These are phyloP conservation scores for Hypholoma sublateritium DNA, from an alignment of 768 basidiomycete genomes.

Conservation along the genomic window DNA sequence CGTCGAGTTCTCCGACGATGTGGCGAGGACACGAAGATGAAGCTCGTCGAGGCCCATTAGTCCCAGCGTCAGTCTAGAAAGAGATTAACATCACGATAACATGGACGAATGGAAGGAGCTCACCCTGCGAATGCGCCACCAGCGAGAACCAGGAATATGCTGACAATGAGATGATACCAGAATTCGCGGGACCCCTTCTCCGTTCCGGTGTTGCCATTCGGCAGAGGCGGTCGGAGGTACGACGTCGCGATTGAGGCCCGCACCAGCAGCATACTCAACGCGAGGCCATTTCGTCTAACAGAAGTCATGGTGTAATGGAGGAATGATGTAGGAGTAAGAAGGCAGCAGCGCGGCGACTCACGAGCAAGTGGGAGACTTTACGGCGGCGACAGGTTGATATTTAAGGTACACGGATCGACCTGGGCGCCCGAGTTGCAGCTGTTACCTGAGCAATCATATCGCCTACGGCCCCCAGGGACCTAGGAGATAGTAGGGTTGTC, in stretches of 20 bases:
- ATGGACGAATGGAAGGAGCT: neutral
- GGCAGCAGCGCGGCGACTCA: neutral
- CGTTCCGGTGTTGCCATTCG: constrained; percentile 10
- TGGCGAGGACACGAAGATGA: constrained; percentile 81
- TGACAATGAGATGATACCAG: constrained; percentile 71
- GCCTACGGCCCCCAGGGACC: constrained; percentile 2
- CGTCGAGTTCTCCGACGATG: constrained; percentile 68
- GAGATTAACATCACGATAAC: neutral
- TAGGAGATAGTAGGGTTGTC: neutral
- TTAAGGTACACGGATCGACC: constrained; percentile 7
- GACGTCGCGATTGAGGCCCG: constrained; percentile 15
- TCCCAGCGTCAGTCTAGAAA: constrained; percentile 76
- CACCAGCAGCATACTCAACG: constrained; percentile 10
- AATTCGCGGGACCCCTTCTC: constrained; percentile 48
- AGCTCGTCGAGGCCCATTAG: constrained; percentile 96
- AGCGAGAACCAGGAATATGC: constrained; percentile 66
- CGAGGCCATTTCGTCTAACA: constrained; percentile 16
- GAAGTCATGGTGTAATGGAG: constrained; percentile 5
- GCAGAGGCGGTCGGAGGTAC: constrained; percentile 6
- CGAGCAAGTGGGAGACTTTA: neutral
- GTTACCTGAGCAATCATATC: neutral
- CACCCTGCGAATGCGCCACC: constrained; percentile 95
- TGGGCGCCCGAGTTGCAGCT: neutral
- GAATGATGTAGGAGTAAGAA: neutral
- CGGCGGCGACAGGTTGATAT: neutral